Evolutionary conservation across 2,329 filamentous ascomycete species (phyloP).

Genomic region (Alternaria solani): DNA sequence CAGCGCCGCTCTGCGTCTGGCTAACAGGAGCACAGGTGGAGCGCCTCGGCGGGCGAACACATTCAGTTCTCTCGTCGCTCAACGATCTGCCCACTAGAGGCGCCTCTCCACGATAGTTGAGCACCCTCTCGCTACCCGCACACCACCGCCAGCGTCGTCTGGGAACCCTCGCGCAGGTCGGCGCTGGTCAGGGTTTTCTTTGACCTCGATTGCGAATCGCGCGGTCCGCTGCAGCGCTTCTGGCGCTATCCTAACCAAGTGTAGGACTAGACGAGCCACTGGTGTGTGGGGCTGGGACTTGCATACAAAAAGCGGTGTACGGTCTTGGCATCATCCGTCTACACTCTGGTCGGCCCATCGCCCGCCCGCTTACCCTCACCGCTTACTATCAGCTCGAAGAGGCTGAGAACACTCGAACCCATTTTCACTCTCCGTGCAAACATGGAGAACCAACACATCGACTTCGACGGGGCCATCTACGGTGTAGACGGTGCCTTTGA

Average conservation of each 20-base stretch:
- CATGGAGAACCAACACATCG: constrained; percentile 56
- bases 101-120: constrained; percentile 16
- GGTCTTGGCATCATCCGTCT: constrained; percentile 20
- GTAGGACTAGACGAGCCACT: constrained; percentile 22
- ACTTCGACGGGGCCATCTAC: constrained; percentile 47
- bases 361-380: constrained; percentile 39
- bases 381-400: constrained; percentile 45
- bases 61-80: constrained; percentile 21
- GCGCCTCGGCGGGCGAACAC: constrained; percentile 30
- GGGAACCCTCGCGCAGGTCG: constrained; percentile 26
- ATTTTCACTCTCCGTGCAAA: constrained; percentile 32
- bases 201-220: constrained; percentile 30
- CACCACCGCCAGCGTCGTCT: constrained; percentile 11
- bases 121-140: constrained; percentile 13
- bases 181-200: constrained; percentile 27
- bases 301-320: constrained; percentile 22
- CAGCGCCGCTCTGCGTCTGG: neutral
- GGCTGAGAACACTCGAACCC: constrained; percentile 43
- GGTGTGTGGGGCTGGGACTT: constrained; percentile 20
- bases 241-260: constrained; percentile 31
- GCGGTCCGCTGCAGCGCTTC: constrained; percentile 41
- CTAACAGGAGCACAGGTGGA: constrained; percentile 15
- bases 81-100: constrained; percentile 13
- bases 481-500: constrained; percentile 52
- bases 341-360: constrained; percentile 27